phyloP scores from a whole-genome alignment of 2,329 filamentous ascomycete genomes.

The Pseudogymnoascus sp. region DNA sequence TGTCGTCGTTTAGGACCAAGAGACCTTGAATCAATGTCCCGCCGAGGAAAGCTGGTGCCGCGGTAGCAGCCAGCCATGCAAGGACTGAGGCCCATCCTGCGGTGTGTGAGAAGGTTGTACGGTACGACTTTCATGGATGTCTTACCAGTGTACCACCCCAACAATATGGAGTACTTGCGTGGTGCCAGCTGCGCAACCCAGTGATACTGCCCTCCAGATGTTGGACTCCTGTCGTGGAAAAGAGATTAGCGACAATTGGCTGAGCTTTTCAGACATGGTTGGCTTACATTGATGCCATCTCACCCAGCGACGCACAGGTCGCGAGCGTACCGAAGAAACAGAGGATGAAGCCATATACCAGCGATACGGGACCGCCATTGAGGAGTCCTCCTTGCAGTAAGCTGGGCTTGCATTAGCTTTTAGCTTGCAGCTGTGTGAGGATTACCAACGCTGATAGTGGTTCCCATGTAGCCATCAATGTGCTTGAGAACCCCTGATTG shows the following conservation, averaged over 20 bases:
- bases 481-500: slow-evolving; percentile 37
- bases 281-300: slow-evolving; percentile 24
- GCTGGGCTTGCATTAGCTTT: neutral
- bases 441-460: slow-evolving; percentile 27
- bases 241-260: neutral
- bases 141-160: slow-evolving; percentile 36
- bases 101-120: slow-evolving; percentile 17
- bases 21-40: slow-evolving; percentile 40
- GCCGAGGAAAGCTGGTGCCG: slow-evolving; percentile 34
- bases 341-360: slow-evolving; percentile 43
- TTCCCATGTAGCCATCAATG: slow-evolving; percentile 47
- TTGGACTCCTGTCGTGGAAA: slow-evolving; percentile 9
- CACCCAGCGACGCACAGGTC: slow-evolving; percentile 32
- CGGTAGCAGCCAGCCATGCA: slow-evolving; percentile 33
- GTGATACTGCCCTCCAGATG: slow-evolving; percentile 48
- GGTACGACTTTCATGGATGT: neutral
- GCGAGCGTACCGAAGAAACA: slow-evolving; percentile 38
- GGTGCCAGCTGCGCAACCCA: slow-evolving; percentile 49
- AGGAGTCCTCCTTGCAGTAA: slow-evolving; percentile 5
- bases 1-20: slow-evolving; percentile 32
- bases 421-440: neutral
- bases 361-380: slow-evolving; percentile 43
- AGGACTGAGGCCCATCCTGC: slow-evolving; percentile 41
- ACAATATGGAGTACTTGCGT: slow-evolving; percentile 37
- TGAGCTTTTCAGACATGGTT: slow-evolving; percentile 18